phyloP scores from a whole-genome alignment of 2,329 filamentous ascomycete genomes.

The Epicoccum nigrum region DNA sequence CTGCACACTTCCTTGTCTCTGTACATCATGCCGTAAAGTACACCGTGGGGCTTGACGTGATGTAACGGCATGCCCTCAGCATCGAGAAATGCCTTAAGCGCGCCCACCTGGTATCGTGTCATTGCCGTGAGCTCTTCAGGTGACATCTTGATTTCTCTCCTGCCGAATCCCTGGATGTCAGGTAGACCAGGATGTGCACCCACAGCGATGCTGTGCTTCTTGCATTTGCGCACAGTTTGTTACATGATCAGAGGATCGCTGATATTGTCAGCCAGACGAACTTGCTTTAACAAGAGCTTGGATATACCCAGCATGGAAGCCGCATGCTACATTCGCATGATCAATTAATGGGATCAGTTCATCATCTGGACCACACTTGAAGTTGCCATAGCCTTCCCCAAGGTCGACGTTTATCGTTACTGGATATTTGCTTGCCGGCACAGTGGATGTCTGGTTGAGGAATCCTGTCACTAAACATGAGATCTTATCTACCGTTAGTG shows the following conservation, averaged over 20 bases:
- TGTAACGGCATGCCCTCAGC: slow-evolving; percentile 62
- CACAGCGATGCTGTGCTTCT: slow-evolving; percentile 61
- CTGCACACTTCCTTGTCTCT: slow-evolving; percentile 58
- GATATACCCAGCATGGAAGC: slow-evolving; percentile 57
- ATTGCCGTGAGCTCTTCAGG: slow-evolving; percentile 64
- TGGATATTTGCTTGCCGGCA: slow-evolving; percentile 59
- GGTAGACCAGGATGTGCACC: slow-evolving; percentile 70
- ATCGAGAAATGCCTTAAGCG: slow-evolving; percentile 64
- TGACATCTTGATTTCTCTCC: slow-evolving; percentile 65
- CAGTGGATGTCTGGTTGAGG: slow-evolving; percentile 29
- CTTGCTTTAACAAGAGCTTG: not conserved
- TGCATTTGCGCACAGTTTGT: slow-evolving; percentile 64
- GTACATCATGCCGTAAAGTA: slow-evolving; percentile 64
- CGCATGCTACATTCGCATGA: slow-evolving; percentile 67
- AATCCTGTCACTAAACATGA: not conserved
- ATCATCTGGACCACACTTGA: slow-evolving; percentile 62
- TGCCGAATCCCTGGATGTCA: slow-evolving; percentile 70
- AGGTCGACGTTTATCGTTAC: slow-evolving; percentile 62
- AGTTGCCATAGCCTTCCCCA: slow-evolving; percentile 60
- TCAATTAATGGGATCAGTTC: slow-evolving; percentile 67
- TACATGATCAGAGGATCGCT: slow-evolving; percentile 69
- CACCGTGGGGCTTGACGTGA: slow-evolving; percentile 69
- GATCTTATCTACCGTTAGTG: not conserved
- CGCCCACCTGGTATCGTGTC: slow-evolving; percentile 68
- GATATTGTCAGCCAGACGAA: slow-evolving; percentile 10